phyloP scores from a whole-genome alignment of 2,329 filamentous ascomycete genomes.

The Huntiella abstrusa region DNA sequence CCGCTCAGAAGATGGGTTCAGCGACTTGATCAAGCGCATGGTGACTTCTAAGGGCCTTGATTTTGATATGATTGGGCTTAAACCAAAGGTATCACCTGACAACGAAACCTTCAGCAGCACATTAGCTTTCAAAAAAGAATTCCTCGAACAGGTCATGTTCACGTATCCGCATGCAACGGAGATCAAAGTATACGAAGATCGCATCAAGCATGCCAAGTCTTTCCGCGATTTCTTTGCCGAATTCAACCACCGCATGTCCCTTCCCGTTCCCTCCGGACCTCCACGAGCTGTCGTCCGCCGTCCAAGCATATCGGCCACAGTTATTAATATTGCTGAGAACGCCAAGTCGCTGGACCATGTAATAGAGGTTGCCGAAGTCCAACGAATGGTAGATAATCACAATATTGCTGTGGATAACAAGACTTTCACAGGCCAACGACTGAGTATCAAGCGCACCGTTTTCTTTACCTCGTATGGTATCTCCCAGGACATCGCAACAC shows the following conservation, averaged over 20 bases:
- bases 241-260: constrained; percentile 38
- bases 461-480: constrained; percentile 91
- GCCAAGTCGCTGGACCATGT: constrained; percentile 58
- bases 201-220: constrained; percentile 49
- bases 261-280: constrained; percentile 26
- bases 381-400: constrained; percentile 76
- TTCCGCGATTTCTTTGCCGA: constrained; percentile 72
- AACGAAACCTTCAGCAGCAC: constrained; percentile 65
- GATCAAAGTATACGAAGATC: constrained; percentile 55
- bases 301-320: constrained; percentile 45
- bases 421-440: constrained; percentile 18
- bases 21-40: constrained; percentile 66
- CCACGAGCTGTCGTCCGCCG: constrained; percentile 31
- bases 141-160: constrained; percentile 62
- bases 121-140: constrained; percentile 80
- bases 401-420: constrained; percentile 38
- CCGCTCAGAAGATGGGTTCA: constrained; percentile 57
- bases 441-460: constrained; percentile 69
- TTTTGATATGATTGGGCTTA: constrained; percentile 77
- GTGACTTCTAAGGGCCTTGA: constrained; percentile 56
- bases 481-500: constrained; percentile 48
- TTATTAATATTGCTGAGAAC: constrained; percentile 68
- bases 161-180: constrained; percentile 75
- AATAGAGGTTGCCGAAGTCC: constrained; percentile 63
- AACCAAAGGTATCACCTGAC: constrained; percentile 64